phyloP scores from a whole-genome alignment of 164 flowering plant species.

The Protea cynaroides region DNA sequence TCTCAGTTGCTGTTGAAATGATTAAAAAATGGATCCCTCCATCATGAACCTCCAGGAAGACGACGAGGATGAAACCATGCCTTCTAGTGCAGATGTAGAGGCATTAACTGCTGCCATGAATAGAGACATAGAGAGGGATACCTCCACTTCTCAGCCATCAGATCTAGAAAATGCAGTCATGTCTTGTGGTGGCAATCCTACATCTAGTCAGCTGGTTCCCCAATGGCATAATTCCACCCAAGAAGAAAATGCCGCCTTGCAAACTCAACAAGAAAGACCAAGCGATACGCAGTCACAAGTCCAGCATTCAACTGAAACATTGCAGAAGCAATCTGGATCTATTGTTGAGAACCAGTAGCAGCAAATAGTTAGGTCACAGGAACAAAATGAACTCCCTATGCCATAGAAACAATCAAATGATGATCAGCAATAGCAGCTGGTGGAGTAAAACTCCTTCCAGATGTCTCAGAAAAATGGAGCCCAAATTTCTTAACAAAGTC shows the following conservation, averaged over 20 bases:
- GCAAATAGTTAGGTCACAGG: slow-evolving; percentile 28
- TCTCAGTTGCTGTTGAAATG: neutral
- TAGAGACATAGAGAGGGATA: slow-evolving; percentile 74
- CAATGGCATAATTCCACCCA: slow-evolving; percentile 52
- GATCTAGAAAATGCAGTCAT: slow-evolving; percentile 30
- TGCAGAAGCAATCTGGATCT: slow-evolving; percentile 28
- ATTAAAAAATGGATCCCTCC: slow-evolving; percentile 63
- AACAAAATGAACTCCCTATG: slow-evolving; percentile 15
- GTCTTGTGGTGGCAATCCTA: slow-evolving; percentile 45
- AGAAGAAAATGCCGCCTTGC: slow-evolving; percentile 30
- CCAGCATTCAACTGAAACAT: slow-evolving; percentile 29
- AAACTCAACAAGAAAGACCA: slow-evolving; percentile 29
- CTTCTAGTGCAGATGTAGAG: slow-evolving; percentile 92
- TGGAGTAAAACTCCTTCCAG: slow-evolving; percentile 28
- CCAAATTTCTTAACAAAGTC: slow-evolving; percentile 36
- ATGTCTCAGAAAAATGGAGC: slow-evolving; percentile 30
- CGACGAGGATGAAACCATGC: slow-evolving; percentile 90
- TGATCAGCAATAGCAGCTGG: slow-evolving; percentile 22
- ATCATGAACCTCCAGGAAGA: slow-evolving; percentile 88
- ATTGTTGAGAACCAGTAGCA: slow-evolving; percentile 35
- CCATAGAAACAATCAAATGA: slow-evolving; percentile 33
- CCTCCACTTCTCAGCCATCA: slow-evolving; percentile 36
- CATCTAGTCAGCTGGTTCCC: slow-evolving; percentile 33
- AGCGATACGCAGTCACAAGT: slow-evolving; percentile 28
- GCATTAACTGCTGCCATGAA: slow-evolving; percentile 88